A percentile compares a stretch with the other conserved stretches of the same genome.
These are phyloP conservation scores for Hypoxylon sp. DNA, from an alignment of 2,329 filamentous ascomycete species.

Conservation along the genomic window DNA sequence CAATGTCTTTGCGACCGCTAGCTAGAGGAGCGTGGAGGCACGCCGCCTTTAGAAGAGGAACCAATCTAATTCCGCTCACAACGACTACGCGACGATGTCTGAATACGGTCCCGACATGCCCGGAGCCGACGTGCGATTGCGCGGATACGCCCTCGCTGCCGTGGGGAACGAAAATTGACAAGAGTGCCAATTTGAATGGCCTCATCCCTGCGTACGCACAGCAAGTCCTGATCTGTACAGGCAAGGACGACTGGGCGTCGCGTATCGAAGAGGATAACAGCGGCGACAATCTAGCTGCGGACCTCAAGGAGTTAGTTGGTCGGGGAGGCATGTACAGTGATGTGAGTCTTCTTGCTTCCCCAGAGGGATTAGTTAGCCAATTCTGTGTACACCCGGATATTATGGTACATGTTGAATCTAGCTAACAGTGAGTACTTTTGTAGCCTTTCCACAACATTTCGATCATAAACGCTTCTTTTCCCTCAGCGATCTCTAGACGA, in stretches of 20 bases:
- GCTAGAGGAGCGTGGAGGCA: constrained; percentile 28
- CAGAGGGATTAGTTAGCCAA: constrained; percentile 2
- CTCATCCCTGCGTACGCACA: constrained; percentile 83
- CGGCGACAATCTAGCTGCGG: constrained; percentile 75
- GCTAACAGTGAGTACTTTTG: constrained; percentile 53
- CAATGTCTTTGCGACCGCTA: constrained; percentile 47
- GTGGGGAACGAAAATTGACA: constrained; percentile 79
- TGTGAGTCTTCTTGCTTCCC: constrained; percentile 61
- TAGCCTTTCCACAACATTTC: constrained; percentile 88
- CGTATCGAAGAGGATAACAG: constrained; percentile 85
- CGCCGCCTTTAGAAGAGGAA: constrained; percentile 14
- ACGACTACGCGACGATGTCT: constrained; percentile 35
- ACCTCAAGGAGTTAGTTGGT: constrained; percentile 78
- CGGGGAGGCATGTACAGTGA: constrained; percentile 75
- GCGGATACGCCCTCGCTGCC: constrained; percentile 75
- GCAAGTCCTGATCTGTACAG: constrained; percentile 87
- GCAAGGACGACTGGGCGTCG: constrained; percentile 83
- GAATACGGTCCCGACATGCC: constrained; percentile 70
- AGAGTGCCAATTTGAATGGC: constrained; percentile 76
- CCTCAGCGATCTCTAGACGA: constrained; percentile 64
- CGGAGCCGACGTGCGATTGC: constrained; percentile 81
- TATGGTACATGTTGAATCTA: background rate
- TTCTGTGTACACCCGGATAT: background rate
- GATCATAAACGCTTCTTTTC: constrained; percentile 81
- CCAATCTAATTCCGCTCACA: background rate